Evolutionary conservation across 345 rosid species (phyloP), one percentile per base, ranked within the genome.

Genomic region (Pugionium dolabratum): DNA sequence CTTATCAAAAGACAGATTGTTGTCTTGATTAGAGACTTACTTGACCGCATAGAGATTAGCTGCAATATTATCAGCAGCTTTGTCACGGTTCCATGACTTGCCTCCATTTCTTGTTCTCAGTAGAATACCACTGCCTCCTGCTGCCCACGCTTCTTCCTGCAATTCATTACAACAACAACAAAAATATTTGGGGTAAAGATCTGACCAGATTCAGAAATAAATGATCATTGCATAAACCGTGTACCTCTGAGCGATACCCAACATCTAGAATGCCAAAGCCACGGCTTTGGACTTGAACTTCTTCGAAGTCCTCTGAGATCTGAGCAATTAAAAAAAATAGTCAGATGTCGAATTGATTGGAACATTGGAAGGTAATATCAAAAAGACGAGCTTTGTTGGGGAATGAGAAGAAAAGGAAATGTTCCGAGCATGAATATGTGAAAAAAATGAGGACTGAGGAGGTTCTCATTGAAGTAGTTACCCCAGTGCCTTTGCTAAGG

Each of bases 111-210:
- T 88, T 41, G 97, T 88, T 84, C 88, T 88, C 73, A 93, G 77
- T 71, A 93, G 70, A 78, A 90, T 40, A 53, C 98, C 98, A 69
- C 97, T 88, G 45, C 97, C 98, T 43, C 98, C 98, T 28, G 92
- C 97, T 48, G 98, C 97, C 98, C 98, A 93, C 57, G 98, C 98
- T 83, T 93, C 98, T 51, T 88, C 96, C 97, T 90, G 73, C 66
- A 71, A 18, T 18, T 18, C 18, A 18, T 18, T 18, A 18, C 18
- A 18, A 18, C 18, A 18, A 18, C 18, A 18, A 18, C 18, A 71
- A 18, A n/a, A 32, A 4, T 49, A 32, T 48, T 4, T 27, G 51
- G 4, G 25, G 43, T 66, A 6, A 39, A 8, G 4, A 51, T 40
- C 27, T 37, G 5, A 58, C 9, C 5, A 1, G 48, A 11, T 55